phyloP scores from a whole-genome alignment of 805 yeast genomes.

The Candida ovalis region DNA sequence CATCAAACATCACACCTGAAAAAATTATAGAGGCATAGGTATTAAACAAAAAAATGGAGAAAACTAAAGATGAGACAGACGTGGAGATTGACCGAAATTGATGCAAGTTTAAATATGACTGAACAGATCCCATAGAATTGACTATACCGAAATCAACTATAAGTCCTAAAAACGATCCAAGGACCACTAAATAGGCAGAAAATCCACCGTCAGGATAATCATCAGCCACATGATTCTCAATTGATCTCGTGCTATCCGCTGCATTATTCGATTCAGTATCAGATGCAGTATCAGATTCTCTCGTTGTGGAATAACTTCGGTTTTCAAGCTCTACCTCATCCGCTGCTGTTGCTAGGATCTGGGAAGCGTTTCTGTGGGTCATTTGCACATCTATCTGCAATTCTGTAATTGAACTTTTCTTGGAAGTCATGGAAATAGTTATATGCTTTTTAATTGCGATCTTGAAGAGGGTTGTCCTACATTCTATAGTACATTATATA shows the following conservation, averaged over 20 bases:
- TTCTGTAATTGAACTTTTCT: not conserved
- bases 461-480: too few species aligned
- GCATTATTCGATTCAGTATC: too few species aligned
- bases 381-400: not conserved
- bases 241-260: too few species aligned
- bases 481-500: too few species aligned
- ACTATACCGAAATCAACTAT: conserved; percentile 55
- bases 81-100: conserved; percentile 44
- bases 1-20: conserved; percentile 41
- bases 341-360: too few species aligned
- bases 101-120: conserved; percentile 51
- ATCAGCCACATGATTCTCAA: not conserved
- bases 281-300: too few species aligned
- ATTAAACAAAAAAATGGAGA: conserved; percentile 49
- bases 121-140: conserved; percentile 58
- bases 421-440: not conserved
- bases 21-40: conserved; percentile 38
- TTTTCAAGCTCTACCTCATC: too few species aligned
- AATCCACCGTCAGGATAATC: conserved; percentile 56
- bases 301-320: too few species aligned
- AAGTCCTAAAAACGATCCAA: conserved; percentile 56
- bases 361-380: not conserved
- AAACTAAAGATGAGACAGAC: conserved; percentile 57
- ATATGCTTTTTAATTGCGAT: too few species aligned
- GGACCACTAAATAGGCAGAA: conserved; percentile 32